Percentiles rank a stretch among this genome's conserved stretches.
phyloP scores from a whole-genome alignment of 192 early-diverging fungal genomes.

The Backusella westeae region DNA sequence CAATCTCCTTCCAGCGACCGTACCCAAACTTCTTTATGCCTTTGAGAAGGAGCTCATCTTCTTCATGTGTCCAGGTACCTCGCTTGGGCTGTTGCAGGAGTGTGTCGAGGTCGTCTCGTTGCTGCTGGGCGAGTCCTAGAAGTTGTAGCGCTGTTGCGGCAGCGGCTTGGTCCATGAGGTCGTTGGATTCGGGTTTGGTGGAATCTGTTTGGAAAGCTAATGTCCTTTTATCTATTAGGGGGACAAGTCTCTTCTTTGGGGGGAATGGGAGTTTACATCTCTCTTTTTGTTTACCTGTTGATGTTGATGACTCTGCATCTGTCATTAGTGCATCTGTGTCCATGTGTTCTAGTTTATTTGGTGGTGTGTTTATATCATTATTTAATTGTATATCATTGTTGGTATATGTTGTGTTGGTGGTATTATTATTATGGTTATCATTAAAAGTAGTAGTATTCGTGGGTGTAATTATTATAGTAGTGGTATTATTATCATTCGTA shows the following conservation, averaged over 20 bases:
- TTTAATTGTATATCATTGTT: background rate
- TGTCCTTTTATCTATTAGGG: background rate
- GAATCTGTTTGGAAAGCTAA: background rate
- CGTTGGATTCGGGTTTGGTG: background rate
- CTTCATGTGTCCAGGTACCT: slow-evolving; percentile 35
- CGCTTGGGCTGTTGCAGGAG: background rate
- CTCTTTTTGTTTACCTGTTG: background rate
- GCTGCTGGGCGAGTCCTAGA: slow-evolving; percentile 10
- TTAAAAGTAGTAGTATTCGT: background rate
- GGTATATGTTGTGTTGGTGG: background rate
- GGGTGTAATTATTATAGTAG: background rate
- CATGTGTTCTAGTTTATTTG: background rate
- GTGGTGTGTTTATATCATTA: background rate
- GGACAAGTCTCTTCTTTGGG: background rate
- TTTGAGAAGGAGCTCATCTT: slow-evolving; percentile 30
- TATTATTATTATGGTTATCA: background rate
- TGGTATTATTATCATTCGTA: background rate
- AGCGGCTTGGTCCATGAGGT: slow-evolving; percentile 26
- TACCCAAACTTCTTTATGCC: slow-evolving; percentile 34
- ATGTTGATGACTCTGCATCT: background rate
- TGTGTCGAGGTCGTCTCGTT: background rate
- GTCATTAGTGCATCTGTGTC: background rate
- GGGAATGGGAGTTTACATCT: background rate
- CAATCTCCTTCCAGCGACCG: slow-evolving; percentile 39
- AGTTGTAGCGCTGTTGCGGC: slow-evolving; percentile 31